Percentiles rank a stretch among this genome's conserved stretches.
phyloP scores from a whole-genome alignment of 2,329 filamentous ascomycete species.

The Phyllosticta paracitricarpa region DNA sequence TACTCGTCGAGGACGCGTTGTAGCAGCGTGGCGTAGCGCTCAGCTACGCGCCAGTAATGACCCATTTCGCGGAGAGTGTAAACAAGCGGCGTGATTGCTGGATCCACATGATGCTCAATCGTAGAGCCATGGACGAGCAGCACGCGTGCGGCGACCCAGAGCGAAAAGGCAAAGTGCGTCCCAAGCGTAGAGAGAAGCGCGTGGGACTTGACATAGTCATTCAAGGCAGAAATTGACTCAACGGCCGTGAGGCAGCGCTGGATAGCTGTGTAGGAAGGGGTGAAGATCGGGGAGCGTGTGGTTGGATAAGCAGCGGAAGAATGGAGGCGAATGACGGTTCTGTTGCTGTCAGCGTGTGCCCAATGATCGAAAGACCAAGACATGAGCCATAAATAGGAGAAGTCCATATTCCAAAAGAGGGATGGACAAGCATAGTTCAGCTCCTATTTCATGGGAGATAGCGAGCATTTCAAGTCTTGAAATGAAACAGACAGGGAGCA shows the following conservation, averaged over 20 bases:
- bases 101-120: conserved; percentile 72
- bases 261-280: conserved; percentile 73
- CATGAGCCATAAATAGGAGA: no score
- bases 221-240: conserved; percentile 57
- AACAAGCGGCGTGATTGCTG: conserved; percentile 72
- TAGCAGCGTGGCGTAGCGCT: conserved; percentile 69
- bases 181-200: conserved; percentile 70
- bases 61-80: conserved; percentile 74
- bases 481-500: not conserved
- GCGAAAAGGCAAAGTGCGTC: conserved; percentile 80
- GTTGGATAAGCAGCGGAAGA: conserved; percentile 90
- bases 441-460: no score
- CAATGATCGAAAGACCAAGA: no score
- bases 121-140: conserved; percentile 85
- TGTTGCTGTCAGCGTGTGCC: conserved; percentile 22
- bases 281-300: conserved; percentile 79
- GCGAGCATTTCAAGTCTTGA: no score
- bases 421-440: no score
- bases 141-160: conserved; percentile 84
- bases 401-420: no score
- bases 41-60: conserved; percentile 74
- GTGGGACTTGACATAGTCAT: conserved; percentile 65
- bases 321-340: conserved; percentile 76
- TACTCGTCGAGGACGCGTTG: conserved; percentile 81
- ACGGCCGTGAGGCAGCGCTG: conserved; percentile 77